Evolutionary conservation across 192 early-diverging fungal species (phyloP), one percentile per base, ranked within the genome.

Genomic region (Coemansia umbellata): DNA sequence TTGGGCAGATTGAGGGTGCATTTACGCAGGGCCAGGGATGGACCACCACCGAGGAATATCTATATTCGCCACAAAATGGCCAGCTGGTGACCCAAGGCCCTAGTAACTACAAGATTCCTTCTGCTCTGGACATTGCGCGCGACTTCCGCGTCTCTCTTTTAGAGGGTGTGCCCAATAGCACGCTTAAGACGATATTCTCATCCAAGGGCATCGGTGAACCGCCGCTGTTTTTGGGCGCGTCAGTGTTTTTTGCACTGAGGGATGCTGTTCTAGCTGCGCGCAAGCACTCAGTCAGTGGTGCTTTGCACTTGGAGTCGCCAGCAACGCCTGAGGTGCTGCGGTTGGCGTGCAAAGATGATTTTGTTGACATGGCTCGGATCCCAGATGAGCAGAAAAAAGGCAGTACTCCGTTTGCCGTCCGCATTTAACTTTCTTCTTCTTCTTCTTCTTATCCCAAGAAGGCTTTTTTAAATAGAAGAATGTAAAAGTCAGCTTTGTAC

Each of bases 1-100:
- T 92, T 45, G 92, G 92, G 5, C 89, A 94, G 64, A 93, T 93
- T 58, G 91, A 93, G 54, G 91, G 91, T 14, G 91, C 89, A 6
- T 93, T 91, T 66, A 64, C 84, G 5, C 90, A 91, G 58, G 91
- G 90, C 28, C 78, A 85, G 66, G 92, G 92, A 7, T 91, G 88
- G 91, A 81, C 76, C 11, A 92, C 92, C 2, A 79, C 86, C 8
- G 92, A 94, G 50, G 90, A 94, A 61, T 85, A 83, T 32, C 66
- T 94, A 24, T 80, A 85, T 60, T 84, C 71, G 50, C 44, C 19
- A 7, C 52, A 19, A 8, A 83, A 72, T 35, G 92, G 92, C 23
- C 74, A 80, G n/a, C 47, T 91, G 26, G 78, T 90, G 52, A 92
- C 92, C 0, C 79, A 84, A 32, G 92, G 92, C 4, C 92, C 92